Evolutionary conservation across 306 rosid genomes (phyloP).

Genomic region (Albizia julibrissin): DNA sequence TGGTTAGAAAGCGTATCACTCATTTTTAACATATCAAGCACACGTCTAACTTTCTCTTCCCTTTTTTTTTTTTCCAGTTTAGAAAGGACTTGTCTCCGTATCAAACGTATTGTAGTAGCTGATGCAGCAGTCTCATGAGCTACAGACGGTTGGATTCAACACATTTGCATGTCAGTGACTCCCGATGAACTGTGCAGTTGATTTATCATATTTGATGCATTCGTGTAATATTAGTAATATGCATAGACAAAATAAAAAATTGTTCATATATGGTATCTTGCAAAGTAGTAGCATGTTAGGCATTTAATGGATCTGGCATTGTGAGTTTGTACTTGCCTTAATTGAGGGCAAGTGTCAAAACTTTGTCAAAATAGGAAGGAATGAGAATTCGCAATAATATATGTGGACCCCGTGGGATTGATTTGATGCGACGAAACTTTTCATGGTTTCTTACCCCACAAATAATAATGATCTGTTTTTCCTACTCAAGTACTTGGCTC

Average conservation of each 20-base stretch:
- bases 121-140: constrained; percentile 81
- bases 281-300: neutral
- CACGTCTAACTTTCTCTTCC: neutral
- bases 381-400: neutral
- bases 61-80: neutral
- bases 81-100: neutral
- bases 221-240: neutral
- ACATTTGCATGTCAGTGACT: constrained; percentile 37
- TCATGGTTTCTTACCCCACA: neutral
- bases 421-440: neutral
- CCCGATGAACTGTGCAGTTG: neutral
- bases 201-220: neutral
- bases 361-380: neutral
- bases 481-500: neutral
- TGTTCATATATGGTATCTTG: too few species aligned
- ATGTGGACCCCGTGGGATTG: neutral
- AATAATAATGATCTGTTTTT: neutral
- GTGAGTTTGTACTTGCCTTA: neutral
- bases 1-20: neutral
- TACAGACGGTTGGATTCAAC: constrained; percentile 33
- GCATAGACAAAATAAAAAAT: neutral
- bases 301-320: neutral
- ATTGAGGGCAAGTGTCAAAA: neutral
- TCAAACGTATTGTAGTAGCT: constrained; percentile 53
- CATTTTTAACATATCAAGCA: neutral